A percentile compares a stretch with the other conserved stretches of the same genome.
These are phyloP conservation scores for Sarcodon sp. DNA, from an alignment of 768 basidiomycete genomes.

Conservation along the genomic window DNA sequence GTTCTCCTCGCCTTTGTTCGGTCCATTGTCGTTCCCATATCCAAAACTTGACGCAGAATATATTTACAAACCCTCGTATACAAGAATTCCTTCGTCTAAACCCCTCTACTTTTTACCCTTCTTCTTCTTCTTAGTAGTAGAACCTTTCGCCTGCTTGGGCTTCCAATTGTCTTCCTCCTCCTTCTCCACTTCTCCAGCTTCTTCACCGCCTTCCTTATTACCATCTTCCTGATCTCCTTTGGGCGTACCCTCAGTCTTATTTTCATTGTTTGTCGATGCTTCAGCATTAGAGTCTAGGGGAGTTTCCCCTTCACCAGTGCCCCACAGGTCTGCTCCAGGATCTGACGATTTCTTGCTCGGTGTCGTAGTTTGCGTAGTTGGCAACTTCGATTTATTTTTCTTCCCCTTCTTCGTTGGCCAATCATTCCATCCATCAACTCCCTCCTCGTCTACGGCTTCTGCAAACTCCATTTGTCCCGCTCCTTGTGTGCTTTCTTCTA, in stretches of 20 bases:
- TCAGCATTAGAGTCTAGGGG: not conserved
- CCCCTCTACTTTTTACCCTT: not conserved
- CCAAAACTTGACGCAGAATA: too few species aligned
- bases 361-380: slow-evolving; percentile 10
- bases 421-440: slow-evolving; percentile 3
- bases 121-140: not conserved
- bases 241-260: not conserved
- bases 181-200: slow-evolving; percentile 6
- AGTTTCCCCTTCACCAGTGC: not conserved
- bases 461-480: not conserved
- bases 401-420: slow-evolving; percentile 10
- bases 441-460: slow-evolving; percentile 1
- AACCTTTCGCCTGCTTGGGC: not conserved
- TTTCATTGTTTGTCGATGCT: not conserved
- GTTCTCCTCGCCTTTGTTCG: too few species aligned
- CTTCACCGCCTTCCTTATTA: not conserved
- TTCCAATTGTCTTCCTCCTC: not conserved
- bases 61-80: too few species aligned
- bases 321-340: not conserved
- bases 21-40: too few species aligned
- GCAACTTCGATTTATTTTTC: slow-evolving; percentile 8
- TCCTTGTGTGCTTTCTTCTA: slow-evolving; percentile 3
- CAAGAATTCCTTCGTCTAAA: not conserved
- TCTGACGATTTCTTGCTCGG: slow-evolving; percentile 14
- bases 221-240: not conserved